Conservation (phyloP, 1,284 basidiomycete species). For the Naganishia sp. region DNA sequence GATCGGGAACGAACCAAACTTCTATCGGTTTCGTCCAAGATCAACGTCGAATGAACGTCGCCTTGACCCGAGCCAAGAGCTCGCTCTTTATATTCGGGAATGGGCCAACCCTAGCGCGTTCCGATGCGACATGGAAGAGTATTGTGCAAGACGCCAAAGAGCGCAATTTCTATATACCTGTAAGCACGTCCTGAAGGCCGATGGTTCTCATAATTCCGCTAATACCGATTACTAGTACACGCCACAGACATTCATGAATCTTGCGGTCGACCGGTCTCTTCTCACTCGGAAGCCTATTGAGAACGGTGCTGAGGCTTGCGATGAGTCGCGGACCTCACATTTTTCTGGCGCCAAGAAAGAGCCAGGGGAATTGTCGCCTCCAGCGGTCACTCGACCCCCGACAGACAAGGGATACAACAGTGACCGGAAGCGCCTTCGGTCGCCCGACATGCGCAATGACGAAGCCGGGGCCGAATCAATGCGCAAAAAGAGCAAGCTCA, state of each 20-base stretch:
- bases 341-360: too few relatives aligned
- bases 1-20: constrained; percentile 77
- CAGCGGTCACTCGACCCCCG: constrained; percentile 4
- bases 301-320: neutral
- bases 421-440: constrained; percentile 1
- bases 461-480: neutral
- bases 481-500: constrained; percentile 14
- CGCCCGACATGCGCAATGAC: neutral
- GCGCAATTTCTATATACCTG: constrained; percentile 54
- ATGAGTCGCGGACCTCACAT: too few relatives aligned
- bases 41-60: constrained; percentile 92
- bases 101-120: constrained; percentile 79
- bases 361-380: constrained; percentile 1
- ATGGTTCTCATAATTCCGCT: neutral
- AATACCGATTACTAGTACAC: constrained; percentile 35
- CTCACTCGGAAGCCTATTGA: neutral
- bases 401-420: constrained; percentile 1
- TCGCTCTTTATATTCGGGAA: constrained; percentile 94
- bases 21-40: constrained; percentile 86
- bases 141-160: constrained; percentile 74
- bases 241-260: constrained; percentile 36
- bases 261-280: constrained; percentile 8
- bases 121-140: constrained; percentile 74
- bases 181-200: constrained; percentile 39
- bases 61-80: constrained; percentile 90